Base-by-base conservation (phyloP, 805 yeast genomes). In the Saccharomyces mikatae region DNA sequence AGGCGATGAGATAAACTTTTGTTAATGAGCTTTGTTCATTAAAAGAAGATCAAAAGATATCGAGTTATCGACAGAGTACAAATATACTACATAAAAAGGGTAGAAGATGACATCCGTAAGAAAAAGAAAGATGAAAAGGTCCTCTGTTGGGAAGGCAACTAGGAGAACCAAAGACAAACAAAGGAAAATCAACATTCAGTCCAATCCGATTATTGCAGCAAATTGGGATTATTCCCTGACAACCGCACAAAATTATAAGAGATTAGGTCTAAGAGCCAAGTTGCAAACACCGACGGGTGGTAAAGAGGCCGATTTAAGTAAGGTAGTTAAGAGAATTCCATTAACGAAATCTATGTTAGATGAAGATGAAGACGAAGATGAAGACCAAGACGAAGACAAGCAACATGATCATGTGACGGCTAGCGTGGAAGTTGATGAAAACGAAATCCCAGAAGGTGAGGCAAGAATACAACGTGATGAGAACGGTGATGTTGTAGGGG, bases 141-240 rank as follows among this genome's bases (percentile, higher is more conserved):
- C 92, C 41, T 79, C 89, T 54, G 79, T 83, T 58, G 75, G 76
- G 61, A 89, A 87, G 71, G 81, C 79, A 61, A 82, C 94, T 30
- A 80, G 94, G 69, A 78, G 83, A 60, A 69, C 68, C 50, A 89
- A 89, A 67, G 91, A 87, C 64, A 82, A 80, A 63, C 84, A 83
- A 62, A 80, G 86, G 66, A 78, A 84, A 60, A 74, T 84, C 56
- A 82, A 82, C 57, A 81, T 87, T 31, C 77, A 77, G 49, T 77
- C 87, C 0, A 89, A 89, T 66, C 87, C 96, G 1, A 80, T 94
- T 58, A 87, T 94, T 58, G 95, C 89, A 4, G 87, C 82, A 32
- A 80, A 90, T 69, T 94, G 99, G 99, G 96, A 94, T 71, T 80
- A 83, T 56, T 79, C 80, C 11, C 76, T 85, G 54, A 91, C 98